A percentile compares a stretch with the other conserved stretches of the same genome.
phyloP scores from a whole-genome alignment of 306 rosid genomes.

The Prunus mira region DNA sequence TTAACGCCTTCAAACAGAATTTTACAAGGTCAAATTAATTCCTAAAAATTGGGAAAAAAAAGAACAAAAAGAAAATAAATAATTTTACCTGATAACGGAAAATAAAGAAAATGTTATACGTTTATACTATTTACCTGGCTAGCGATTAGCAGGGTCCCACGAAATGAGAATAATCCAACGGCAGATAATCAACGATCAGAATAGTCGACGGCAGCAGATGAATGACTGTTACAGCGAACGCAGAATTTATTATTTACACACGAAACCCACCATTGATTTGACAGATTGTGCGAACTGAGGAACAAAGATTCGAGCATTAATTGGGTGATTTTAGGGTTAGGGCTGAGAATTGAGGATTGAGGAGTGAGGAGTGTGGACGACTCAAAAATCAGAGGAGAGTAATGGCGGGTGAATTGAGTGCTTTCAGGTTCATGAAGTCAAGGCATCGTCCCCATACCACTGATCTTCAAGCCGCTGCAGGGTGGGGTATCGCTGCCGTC shows the following conservation, averaged over 20 bases:
- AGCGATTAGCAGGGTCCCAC: neutral
- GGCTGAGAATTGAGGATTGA: neutral
- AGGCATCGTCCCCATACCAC: conserved; percentile 50
- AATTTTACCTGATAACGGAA: neutral
- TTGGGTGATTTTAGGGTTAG: conserved; percentile 28
- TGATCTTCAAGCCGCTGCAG: conserved; percentile 69
- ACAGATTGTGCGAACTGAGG: neutral
- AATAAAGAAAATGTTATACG: neutral
- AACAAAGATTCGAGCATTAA: conserved; percentile 13
- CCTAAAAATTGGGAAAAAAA: neutral
- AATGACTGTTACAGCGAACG: neutral
- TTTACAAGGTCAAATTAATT: neutral
- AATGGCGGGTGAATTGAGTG: conserved; percentile 48
- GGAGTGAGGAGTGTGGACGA: too few species aligned
- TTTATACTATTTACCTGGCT: neutral
- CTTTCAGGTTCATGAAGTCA: conserved; percentile 31
- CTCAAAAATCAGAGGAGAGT: conserved; percentile 1
- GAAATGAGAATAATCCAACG: neutral
- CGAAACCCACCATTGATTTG: neutral
- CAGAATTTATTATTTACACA: neutral
- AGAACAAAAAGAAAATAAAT: neutral
- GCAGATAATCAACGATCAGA: neutral
- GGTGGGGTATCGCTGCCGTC: conserved; percentile 84
- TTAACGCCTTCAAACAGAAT: neutral
- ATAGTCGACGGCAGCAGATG: too few species aligned